Base-by-base conservation (phyloP, 176 grass and related monocot species). In the Panicum miliaceum region DNA sequence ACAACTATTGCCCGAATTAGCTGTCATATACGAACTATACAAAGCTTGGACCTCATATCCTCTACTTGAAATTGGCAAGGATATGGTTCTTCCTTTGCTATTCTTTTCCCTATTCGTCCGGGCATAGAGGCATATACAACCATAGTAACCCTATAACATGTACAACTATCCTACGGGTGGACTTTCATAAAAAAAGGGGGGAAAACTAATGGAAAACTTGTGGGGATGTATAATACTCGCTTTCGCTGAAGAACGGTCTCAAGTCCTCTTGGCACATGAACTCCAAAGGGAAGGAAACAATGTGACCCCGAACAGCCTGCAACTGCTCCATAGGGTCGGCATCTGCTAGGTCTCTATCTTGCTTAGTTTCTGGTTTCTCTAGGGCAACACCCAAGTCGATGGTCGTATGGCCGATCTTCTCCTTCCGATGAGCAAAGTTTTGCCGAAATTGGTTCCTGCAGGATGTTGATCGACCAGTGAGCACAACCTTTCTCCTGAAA, bases 211-310 rank as follows among this genome's bases (percentile, higher is more conserved):
- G 89, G 63, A 97, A 97, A 86, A 93, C 94, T 64, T 88, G 81
- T 34, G 90, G 90, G 41, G 89, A 87, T 32, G 76, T 92, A 47
- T 90, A 97, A 81, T 85, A 97, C 62, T 97, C 91, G 48, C 86
- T 87, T 84, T 93, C 86, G 2, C 74, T 62, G 26, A 97, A 93
- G 65, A 66, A 86, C 7, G 94, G 94, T 81, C 91, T 87, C 86
- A 97, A 84, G 40, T 97, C 91, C 82, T 97, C 94, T 69, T 88
- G 76, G 65, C 87, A 86, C 94, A 97, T 93, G 77, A 97, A 97
- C 32, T 93, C 68, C 64, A 97, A 75, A 5, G 94, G 89, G 76
- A 97, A 97, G 37, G 70, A 84, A 83, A 97, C 94, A 64, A 97
- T 84, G 75, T 90, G 84, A 53, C 91, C 94, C 62, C 77, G 76